Evolutionary conservation across 345 rosid species (phyloP), one percentile per base, ranked within the genome.

Genomic region (Acer yangbiense): DNA sequence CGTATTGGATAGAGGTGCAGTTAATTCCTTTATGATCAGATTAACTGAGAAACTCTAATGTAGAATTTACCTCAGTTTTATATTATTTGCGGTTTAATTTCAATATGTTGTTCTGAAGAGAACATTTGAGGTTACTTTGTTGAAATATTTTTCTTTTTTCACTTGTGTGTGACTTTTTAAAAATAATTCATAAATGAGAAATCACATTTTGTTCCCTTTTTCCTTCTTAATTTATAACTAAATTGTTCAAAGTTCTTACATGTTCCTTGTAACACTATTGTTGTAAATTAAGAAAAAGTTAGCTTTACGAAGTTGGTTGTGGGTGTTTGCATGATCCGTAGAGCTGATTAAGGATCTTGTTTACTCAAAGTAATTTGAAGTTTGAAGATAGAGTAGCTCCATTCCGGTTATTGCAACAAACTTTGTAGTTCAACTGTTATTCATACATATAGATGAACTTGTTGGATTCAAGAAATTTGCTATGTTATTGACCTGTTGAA

Each of bases 21-120:
- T 96, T 67, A 96, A 96, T 84, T 87, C 93, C 65, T 94, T 96
- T 81, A 92, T 96, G 97, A 79, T 92, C 79, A 88, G 88, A 78
- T 80, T 96, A 88, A 94, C 98, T 7, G 97, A 94, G 87, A 89
- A 84, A 82, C 93, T 95, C 13, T 92, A 85, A 91, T 81, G 65
- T 65, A 79, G 20, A 35, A 76, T 70, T 57, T 7, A 55, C 27
- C 17, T n/a, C 4, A 43, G 16, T 11, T n/a, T n/a, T 60, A 27
- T 20, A 69, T 71, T 52, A 7, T 43, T 35, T 32, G 35, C 52
- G 62, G 14, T 75, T 60, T 66, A 68, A 73, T 76, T 73, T 77
- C 18, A 60, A n/a, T 6, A 16, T 66, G 52, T 55, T 39, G 20
- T 63, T 72, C 67, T 64, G 21, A 72, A 46, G 65, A 39, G 55